Conservation (phyloP, 2,329 filamentous ascomycete genomes). For the Xylariaceae sp. region DNA sequence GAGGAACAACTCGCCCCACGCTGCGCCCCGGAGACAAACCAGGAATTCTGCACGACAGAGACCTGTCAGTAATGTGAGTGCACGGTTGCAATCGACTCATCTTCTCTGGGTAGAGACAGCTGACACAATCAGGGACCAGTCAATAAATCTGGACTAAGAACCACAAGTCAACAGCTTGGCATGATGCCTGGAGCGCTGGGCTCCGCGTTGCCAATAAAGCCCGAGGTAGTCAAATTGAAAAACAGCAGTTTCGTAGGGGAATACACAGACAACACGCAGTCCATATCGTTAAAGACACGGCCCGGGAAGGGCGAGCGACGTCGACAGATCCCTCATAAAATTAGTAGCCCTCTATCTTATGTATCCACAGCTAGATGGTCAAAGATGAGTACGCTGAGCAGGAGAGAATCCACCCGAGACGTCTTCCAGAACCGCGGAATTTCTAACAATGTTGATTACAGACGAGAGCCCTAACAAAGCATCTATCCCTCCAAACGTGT, state of each 20-base stretch:
- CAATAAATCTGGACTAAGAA: neutral
- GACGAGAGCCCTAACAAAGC: neutral
- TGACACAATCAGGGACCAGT: conserved; percentile 1
- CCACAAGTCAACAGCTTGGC: neutral
- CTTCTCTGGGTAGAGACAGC: neutral
- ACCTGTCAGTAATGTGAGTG: neutral
- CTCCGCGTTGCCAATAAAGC: neutral
- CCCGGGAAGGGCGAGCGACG: neutral
- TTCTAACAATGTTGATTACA: neutral
- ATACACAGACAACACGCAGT: too few species aligned
- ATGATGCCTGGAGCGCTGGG: too few species aligned
- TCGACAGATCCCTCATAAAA: neutral
- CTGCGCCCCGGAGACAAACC: neutral
- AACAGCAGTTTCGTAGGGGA: neutral
- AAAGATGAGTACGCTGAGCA: neutral
- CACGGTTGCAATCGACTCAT: neutral
- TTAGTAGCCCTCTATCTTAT: neutral
- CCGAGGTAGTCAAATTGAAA: neutral
- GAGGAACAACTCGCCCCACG: neutral
- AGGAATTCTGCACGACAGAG: neutral
- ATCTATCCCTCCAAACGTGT: neutral
- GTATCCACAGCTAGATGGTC: neutral
- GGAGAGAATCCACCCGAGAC: neutral
- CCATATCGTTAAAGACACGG: neutral
- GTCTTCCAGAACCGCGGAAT: neutral